Percentiles rank a stretch among this genome's conserved stretches.
Evolutionary conservation across 2,329 filamentous ascomycete species (phyloP).

Genomic region (Dothistroma pini): DNA sequence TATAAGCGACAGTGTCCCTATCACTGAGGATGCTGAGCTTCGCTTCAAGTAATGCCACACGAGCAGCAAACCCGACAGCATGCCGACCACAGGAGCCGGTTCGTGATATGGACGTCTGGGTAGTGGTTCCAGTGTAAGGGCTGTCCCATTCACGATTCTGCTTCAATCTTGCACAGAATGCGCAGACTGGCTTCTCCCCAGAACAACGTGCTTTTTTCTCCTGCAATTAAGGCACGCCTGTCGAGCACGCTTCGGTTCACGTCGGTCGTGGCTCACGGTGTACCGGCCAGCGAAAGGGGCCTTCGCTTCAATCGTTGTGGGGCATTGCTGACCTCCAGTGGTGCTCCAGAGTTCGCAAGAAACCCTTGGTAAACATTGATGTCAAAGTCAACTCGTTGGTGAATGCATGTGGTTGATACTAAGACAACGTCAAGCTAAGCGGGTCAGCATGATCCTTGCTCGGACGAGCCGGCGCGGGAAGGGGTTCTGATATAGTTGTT

Average conservation of each 20-base stretch:
- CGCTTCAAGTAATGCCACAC: constrained; percentile 10
- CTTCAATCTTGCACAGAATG: constrained; percentile 11
- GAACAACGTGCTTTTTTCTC: constrained; percentile 10
- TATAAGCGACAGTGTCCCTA: not conserved
- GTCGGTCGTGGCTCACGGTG: constrained; percentile 5
- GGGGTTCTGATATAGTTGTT: not conserved
- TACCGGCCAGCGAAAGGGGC: not conserved
- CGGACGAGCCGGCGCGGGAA: not conserved
- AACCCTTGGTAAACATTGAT: not conserved
- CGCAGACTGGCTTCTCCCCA: constrained; percentile 8
- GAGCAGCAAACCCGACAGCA: constrained; percentile 6
- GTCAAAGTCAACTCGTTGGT: not conserved
- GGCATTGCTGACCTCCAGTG: not conserved
- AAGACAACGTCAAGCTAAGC: not conserved
- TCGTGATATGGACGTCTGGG: not conserved
- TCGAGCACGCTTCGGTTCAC: constrained; percentile 8
- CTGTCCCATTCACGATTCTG: constrained; percentile 9
- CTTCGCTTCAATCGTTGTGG: not conserved
- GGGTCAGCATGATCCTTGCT: not conserved
- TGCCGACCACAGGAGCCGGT: not conserved
- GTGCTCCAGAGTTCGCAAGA: not conserved
- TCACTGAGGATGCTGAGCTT: constrained; percentile 5
- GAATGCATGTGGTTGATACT: not conserved
- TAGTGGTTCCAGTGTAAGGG: not conserved
- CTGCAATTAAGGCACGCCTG: constrained; percentile 13